Conservation (phyloP, 1,284 basidiomycete species). For the Melampsora larici-populina region DNA sequence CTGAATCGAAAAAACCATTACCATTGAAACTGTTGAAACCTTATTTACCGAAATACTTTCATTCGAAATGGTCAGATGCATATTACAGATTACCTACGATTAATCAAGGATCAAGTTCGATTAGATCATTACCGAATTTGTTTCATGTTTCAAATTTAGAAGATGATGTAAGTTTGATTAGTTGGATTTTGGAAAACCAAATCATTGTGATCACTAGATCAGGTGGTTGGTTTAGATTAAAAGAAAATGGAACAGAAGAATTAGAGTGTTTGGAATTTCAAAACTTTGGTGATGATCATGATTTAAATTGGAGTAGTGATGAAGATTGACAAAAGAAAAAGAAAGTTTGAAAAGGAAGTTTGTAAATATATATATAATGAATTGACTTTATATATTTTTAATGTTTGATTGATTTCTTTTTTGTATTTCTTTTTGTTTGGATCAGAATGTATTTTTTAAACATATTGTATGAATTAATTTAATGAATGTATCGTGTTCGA, state of each 20-base stretch:
- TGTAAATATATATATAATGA: too few species aligned
- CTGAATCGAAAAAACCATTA: conserved; percentile 46
- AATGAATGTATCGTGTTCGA: too few species aligned
- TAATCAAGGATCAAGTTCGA: conserved; percentile 54
- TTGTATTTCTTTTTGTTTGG: not conserved
- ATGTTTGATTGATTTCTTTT: not conserved
- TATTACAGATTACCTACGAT: conserved; percentile 75
- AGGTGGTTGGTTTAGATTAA: conserved; percentile 39
- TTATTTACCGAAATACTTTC: conserved; percentile 80
- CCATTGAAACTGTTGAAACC: conserved; percentile 49
- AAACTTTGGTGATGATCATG: conserved; percentile 25
- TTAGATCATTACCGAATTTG: conserved; percentile 49
- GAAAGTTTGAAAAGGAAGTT: too few species aligned
- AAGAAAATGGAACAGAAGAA: not conserved
- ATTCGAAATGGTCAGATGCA: conserved; percentile 87
- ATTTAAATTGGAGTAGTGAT: conserved; percentile 17
- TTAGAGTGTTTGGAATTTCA: conserved; percentile 37
- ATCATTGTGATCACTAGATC: conserved; percentile 41
- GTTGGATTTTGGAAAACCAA: conserved; percentile 44
- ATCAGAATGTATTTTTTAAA: not conserved
- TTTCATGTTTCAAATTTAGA: conserved; percentile 47
- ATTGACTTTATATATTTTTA: not conserved
- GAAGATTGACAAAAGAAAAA: not conserved
- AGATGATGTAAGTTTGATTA: conserved; percentile 48
- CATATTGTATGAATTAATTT: too few species aligned